phyloP scores from a whole-genome alignment of 2,329 filamentous ascomycete genomes.

The Diaporthe capsici region DNA sequence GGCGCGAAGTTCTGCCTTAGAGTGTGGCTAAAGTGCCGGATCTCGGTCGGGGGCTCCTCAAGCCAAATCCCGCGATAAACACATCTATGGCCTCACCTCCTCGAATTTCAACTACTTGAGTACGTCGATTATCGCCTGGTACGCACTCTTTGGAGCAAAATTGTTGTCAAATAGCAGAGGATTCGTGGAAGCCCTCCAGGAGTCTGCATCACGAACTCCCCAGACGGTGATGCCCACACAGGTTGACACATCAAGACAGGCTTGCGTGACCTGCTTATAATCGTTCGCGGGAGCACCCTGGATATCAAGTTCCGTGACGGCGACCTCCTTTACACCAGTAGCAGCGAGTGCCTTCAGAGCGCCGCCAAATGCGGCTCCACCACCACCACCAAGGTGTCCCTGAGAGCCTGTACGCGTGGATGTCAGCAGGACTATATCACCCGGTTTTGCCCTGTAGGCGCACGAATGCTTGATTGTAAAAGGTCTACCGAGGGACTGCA shows the following conservation, averaged over 20 bases:
- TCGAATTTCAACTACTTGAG: slow-evolving; percentile 43
- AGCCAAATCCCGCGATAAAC: not conserved
- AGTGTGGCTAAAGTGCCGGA: not conserved
- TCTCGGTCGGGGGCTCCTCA: not conserved
- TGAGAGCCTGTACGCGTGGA: slow-evolving; percentile 60
- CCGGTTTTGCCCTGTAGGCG: not conserved
- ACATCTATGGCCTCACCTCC: not conserved
- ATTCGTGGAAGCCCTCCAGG: slow-evolving; percentile 64
- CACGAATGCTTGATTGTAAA: rapidly evolving
- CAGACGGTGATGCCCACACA: slow-evolving; percentile 46
- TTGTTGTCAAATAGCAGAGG: slow-evolving; percentile 68
- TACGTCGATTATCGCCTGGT: slow-evolving; percentile 62
- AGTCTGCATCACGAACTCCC: slow-evolving; percentile 55
- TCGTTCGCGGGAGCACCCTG: slow-evolving; percentile 67
- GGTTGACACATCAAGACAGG: slow-evolving; percentile 45
- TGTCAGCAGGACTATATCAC: not conserved
- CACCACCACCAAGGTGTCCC: slow-evolving; percentile 64
- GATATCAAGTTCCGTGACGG: slow-evolving; percentile 79
- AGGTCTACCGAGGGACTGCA: no score
- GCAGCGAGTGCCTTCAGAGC: slow-evolving; percentile 68
- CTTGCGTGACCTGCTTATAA: slow-evolving; percentile 65
- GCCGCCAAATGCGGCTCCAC: slow-evolving; percentile 54
- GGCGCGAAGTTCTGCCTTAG: not conserved
- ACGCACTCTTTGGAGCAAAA: slow-evolving; percentile 66
- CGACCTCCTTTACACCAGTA: slow-evolving; percentile 66